Evolutionary conservation across 257 asterid genomes (phyloP).

Genomic region (Solanum gandarillasii): DNA sequence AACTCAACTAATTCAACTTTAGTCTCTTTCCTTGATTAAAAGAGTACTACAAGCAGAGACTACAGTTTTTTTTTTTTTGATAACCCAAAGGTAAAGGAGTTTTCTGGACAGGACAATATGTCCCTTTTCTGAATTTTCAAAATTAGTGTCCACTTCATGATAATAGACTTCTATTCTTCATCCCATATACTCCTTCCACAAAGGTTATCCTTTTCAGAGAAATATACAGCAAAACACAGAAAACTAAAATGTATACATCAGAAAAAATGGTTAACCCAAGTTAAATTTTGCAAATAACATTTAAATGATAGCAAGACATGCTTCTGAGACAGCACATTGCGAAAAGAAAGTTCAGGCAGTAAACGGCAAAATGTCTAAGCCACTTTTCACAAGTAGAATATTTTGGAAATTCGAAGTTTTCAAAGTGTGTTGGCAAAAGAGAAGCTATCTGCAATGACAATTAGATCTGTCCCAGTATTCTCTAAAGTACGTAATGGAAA

Average conservation of each 20-base stretch:
- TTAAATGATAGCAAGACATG: neutral
- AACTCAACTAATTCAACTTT: neutral
- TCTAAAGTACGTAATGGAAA: neutral
- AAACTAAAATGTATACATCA: neutral
- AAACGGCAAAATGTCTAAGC: neutral
- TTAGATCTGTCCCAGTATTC: neutral
- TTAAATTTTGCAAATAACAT: neutral
- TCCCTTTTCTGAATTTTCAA: neutral
- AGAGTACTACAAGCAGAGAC: neutral
- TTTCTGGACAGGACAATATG: neutral
- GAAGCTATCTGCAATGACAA: neutral
- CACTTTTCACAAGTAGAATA: neutral
- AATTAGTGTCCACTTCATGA: neutral
- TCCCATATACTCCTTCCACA: neutral
- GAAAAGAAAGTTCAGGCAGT: neutral
- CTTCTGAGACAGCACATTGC: neutral
- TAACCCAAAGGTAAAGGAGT: neutral
- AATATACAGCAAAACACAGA: neutral
- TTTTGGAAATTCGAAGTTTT: neutral
- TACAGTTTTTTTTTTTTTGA: no score
- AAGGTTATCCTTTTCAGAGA: neutral
- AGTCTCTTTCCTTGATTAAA: neutral
- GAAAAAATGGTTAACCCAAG: neutral
- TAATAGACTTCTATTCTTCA: neutral
- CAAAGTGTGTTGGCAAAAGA: neutral